Conservation (phyloP, 2,329 filamentous ascomycete species). For the Talaromyces sp. region DNA sequence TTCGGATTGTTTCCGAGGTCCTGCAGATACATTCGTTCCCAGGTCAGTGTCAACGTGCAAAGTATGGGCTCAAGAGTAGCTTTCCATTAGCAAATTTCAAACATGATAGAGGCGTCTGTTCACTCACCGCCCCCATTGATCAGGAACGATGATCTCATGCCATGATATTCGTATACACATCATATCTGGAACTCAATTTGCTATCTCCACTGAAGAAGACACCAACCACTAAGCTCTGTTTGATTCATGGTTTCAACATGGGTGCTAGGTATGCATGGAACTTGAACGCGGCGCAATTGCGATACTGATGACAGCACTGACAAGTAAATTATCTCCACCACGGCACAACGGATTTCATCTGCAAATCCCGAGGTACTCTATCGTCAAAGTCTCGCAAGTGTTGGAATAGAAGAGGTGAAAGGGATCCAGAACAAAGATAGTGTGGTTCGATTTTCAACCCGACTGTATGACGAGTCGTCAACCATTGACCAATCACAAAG, state of each 20-base stretch:
- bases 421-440: not conserved
- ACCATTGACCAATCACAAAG: not conserved
- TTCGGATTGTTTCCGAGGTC: not conserved
- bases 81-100: not conserved
- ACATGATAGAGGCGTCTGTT: not conserved
- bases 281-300: not conserved
- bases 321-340: not conserved
- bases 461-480: not conserved
- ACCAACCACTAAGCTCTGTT: not conserved
- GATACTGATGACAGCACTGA: not conserved
- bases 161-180: not conserved
- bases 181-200: not conserved
- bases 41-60: not conserved
- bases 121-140: conserved; percentile 2
- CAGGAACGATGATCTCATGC: not conserved
- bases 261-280: too few species aligned
- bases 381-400: not conserved
- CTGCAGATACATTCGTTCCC: not conserved
- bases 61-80: not conserved
- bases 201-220: not conserved
- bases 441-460: not conserved
- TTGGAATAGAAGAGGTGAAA: too few species aligned
- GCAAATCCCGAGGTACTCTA: not conserved
- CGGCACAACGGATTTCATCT: conserved; percentile 1
- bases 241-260: too few species aligned